Evolutionary conservation across 1,284 basidiomycete genomes (phyloP), one percentile per base, ranked within the genome.

Genomic region (Amylostereum areolatum): DNA sequence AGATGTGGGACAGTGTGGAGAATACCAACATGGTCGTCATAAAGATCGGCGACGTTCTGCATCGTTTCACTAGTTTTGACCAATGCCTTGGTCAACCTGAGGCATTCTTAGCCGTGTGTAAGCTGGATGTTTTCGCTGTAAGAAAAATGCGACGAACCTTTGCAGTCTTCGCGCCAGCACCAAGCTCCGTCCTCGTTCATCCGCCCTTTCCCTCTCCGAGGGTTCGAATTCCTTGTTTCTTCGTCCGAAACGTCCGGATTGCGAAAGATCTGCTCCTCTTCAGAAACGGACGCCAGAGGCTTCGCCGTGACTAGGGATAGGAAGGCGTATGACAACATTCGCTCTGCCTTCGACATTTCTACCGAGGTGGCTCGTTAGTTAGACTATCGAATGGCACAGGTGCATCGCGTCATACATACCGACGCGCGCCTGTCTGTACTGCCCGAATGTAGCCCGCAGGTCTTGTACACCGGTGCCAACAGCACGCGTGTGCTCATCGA

Each of bases 101-200:
- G 66, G 61, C 89, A 92, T 34, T 84, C 88, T 84, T 42, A 34
- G 33, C 46, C 9, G 41, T 31, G 35, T 46, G n/a, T 11, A 39
- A 24, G 39, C 8, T 2, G 28, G 28, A 31, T 28, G 31, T 9
- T 44, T 33, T 44, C 40, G 39, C 27, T 29, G 24, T 49, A 30
- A 48, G 25, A 25, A 34, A 2, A 12, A 33, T 35, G 32, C 32
- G 51, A 27, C 63, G 10, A 55, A 86, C 86, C 80, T 64, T 75
- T 66, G 62, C 85, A 91, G 2, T 73, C 74, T 51, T 92, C 87
- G 24, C 82, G 72, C 89, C 90, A 94, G 63, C 89, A 92, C 88
- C 91, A 90, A 2, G 86, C 89, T 1, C 86, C 83, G 24, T 88
- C 78, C 10, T 75, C 73, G 58, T 92, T 92, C 51, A 82, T 63